A percentile compares a stretch with the other conserved stretches of the same genome.
Evolutionary conservation across 306 rosid species (phyloP).

Genomic region (Casuarina equisetifolia): DNA sequence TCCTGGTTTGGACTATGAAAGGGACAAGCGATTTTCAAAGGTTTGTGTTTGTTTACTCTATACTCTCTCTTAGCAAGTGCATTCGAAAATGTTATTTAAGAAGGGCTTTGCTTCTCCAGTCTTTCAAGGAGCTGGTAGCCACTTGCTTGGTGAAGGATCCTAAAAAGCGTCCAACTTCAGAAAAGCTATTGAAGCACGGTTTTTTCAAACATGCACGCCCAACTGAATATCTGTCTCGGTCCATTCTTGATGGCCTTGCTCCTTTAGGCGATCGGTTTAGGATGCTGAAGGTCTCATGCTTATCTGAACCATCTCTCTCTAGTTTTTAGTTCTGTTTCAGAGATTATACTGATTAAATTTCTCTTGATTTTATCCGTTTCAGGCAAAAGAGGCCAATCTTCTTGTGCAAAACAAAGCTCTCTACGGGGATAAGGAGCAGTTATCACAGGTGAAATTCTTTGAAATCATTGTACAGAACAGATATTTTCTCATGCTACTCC

Average conservation of each 20-base stretch:
- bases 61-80: conserved; percentile 23
- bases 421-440: conserved; percentile 82
- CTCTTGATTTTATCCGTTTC: conserved; percentile 33
- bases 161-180: conserved; percentile 91
- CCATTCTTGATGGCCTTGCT: conserved; percentile 77
- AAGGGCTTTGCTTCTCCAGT: conserved; percentile 50
- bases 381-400: conserved; percentile 91
- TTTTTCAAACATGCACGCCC: conserved; percentile 82
- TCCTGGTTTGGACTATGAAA: conserved; percentile 96
- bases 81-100: conserved; percentile 24
- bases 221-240: conserved; percentile 56
- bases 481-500: background rate
- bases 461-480: background rate
- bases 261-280: conserved; percentile 91
- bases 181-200: conserved; percentile 86
- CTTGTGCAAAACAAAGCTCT: conserved; percentile 82
- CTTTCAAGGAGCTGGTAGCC: conserved; percentile 90
- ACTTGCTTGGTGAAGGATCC: conserved; percentile 98
- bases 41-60: conserved; percentile 50
- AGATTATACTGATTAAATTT: conserved; percentile 7
- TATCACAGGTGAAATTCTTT: conserved; percentile 66
- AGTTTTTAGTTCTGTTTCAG: conserved; percentile 10
- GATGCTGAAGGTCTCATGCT: conserved; percentile 67
- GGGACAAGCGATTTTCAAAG: conserved; percentile 96
- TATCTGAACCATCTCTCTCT: conserved; percentile 25